Percentiles rank a stretch among this genome's conserved stretches.
phyloP scores from a whole-genome alignment of 2,329 filamentous ascomycete species.

The Cytospora chrysosperma region DNA sequence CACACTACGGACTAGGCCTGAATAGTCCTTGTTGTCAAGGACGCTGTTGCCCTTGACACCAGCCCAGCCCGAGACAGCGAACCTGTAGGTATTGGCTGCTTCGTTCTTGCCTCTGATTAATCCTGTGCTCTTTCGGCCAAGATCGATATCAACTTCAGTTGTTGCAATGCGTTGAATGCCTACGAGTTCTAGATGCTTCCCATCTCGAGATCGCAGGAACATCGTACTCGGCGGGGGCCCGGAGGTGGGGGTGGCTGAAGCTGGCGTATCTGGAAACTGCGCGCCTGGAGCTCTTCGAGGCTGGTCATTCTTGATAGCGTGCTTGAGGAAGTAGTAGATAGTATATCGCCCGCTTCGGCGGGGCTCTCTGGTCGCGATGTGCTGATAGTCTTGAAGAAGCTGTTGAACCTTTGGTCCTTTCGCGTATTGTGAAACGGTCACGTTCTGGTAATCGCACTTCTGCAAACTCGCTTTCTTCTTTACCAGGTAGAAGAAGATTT shows the following conservation, averaged over 20 bases:
- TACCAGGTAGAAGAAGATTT: background rate
- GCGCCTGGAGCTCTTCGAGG: background rate
- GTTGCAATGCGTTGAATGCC: background rate
- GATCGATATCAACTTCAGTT: background rate
- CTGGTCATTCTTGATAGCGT: background rate
- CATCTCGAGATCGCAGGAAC: background rate
- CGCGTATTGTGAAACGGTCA: background rate
- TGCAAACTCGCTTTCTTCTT: background rate
- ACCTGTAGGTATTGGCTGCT: too few relatives aligned
- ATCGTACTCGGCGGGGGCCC: background rate
- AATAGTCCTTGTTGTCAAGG: background rate
- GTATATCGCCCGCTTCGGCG: background rate
- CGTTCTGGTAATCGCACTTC: background rate
- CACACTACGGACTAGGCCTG: background rate
- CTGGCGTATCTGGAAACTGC: background rate
- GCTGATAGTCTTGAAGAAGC: background rate
- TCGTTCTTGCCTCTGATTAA: background rate
- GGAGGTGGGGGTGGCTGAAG: background rate
- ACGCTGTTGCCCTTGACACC: background rate
- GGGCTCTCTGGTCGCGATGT: background rate
- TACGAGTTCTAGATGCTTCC: background rate
- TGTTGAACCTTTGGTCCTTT: background rate
- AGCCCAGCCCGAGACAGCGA: constrained; percentile 14
- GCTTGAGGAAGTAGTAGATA: background rate
- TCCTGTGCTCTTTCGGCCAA: background rate